Conservation (phyloP, 176 grass and related monocot genomes). For the Oryza nivara region DNA sequence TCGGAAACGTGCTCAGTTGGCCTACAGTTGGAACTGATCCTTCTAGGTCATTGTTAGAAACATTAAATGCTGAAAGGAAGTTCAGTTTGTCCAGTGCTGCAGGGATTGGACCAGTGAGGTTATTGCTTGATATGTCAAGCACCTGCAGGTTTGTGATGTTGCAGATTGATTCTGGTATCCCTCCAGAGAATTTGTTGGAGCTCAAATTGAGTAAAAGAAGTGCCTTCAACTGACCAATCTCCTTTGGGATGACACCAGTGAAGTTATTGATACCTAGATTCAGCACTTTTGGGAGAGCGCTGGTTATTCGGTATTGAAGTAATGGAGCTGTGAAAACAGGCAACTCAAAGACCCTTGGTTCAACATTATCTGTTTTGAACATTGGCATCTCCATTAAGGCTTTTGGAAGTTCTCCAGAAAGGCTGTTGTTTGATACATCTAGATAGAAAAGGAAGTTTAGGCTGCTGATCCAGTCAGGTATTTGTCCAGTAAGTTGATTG, state of each 20-base stretch:
- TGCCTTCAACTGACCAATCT: conserved; percentile 48
- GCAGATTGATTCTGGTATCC: conserved; percentile 30
- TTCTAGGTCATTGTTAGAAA: conserved; percentile 55
- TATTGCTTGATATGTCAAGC: conserved; percentile 50
- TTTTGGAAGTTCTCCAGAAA: conserved; percentile 44
- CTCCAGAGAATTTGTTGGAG: conserved; percentile 42
- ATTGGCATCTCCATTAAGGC: conserved; percentile 42
- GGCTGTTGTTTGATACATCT: conserved; percentile 45
- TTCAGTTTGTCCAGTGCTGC: conserved; percentile 23
- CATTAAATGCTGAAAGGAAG: conserved; percentile 57
- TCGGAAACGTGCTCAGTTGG: conserved; percentile 56
- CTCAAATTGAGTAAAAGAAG: conserved; percentile 46
- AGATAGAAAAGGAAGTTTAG: conserved; percentile 50
- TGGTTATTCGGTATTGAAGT: conserved; percentile 36
- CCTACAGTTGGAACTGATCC: conserved; percentile 46
- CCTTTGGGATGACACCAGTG: conserved; percentile 33
- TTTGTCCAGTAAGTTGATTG: conserved; percentile 35
- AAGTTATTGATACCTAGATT: conserved; percentile 35
- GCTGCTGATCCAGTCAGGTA: conserved; percentile 47
- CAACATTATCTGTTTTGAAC: conserved; percentile 21
- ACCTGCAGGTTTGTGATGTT: conserved; percentile 44
- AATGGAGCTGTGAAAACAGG: conserved; percentile 16
- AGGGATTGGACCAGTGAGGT: conserved; percentile 51
- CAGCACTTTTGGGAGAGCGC: conserved; percentile 40
- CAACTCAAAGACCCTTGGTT: conserved; percentile 41